A percentile compares a stretch with the other conserved stretches of the same genome.
phyloP scores from a whole-genome alignment of 352 stramenopile genomes.

The Phytophthora parvispora region DNA sequence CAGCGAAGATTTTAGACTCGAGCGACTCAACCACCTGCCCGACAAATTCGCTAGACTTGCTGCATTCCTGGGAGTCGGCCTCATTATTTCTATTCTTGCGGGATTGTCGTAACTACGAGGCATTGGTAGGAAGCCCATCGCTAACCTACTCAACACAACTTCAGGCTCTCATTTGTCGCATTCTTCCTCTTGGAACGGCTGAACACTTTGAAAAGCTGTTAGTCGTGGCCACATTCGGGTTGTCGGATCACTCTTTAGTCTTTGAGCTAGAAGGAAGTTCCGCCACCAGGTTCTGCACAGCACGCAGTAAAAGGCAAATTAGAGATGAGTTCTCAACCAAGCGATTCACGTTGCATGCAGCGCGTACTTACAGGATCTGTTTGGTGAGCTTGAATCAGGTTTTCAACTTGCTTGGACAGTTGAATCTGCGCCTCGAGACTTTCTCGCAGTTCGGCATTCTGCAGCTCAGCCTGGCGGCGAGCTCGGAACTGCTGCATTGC shows the following conservation, averaged over 20 bases:
- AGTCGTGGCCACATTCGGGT: background rate
- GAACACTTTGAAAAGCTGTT: background rate
- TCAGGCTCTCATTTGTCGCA: background rate
- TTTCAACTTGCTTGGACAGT: conserved; percentile 30
- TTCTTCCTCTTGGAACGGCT: background rate
- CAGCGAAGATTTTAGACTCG: conserved; percentile 75
- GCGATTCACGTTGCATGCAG: background rate
- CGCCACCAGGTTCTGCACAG: background rate
- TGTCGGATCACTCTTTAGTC: background rate
- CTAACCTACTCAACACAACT: background rate
- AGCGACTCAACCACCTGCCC: conserved; percentile 67
- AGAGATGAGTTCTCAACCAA: background rate
- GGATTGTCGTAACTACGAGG: conserved; percentile 35
- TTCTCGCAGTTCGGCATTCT: conserved; percentile 22
- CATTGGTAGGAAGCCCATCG: background rate
- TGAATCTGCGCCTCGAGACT: conserved; percentile 13
- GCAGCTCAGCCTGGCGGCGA: conserved; percentile 17
- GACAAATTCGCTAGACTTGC: conserved; percentile 62
- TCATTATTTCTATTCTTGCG: conserved; percentile 67
- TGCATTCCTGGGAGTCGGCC: conserved; percentile 48
- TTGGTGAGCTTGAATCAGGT: conserved; percentile 19
- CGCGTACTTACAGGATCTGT: conserved; percentile 10
- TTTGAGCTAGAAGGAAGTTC: background rate
- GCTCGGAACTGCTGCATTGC: conserved; percentile 33
- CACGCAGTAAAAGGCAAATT: background rate